Base-by-base conservation (phyloP, 768 basidiomycete species). In the Suillus lakei region DNA sequence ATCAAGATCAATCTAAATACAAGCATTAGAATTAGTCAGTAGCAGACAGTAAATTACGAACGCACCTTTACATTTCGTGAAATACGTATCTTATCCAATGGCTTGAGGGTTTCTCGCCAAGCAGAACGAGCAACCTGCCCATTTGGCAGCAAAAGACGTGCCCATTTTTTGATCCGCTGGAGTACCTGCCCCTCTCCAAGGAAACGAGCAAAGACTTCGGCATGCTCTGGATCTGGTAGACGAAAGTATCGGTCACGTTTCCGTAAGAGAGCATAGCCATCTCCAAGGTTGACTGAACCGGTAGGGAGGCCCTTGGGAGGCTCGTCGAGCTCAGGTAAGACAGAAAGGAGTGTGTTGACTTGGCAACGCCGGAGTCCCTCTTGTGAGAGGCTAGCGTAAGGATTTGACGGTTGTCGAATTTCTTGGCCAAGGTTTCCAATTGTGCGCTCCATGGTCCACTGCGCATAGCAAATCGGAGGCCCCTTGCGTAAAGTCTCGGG, bases 401-500 rank as follows among this genome's bases (percentile, higher is more conserved):
- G 63, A 48, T 77, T 69, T 3, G 69, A 71, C 2, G 58, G 71
- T 48, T 73, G 71, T 18, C 60, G 44, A 28, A 74, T 68, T 41
- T 76, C 71, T 56, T 58, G 32, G 9, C 74, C 74, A 48, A 76
- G 68, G 26, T 67, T 72, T 9, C 74, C 71, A 36, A 76, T 73
- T 1, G 67, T 69, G 1, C 66, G 55, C 55, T 77, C 76, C 51
- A 79, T 65, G 2, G 68, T 70, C 72, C 73, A 78, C 46, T 78
- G 75, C 6, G 77, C 56, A 46, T 69, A 69, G 9, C 58, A 64
- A 16, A 62, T 64, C 2, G 60, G 55, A 0, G 74, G 75, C 0
- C 77, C 74, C n/a, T 68, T 63, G 1, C 69, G 61, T 18, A 61
- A 18, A 18, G 66, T 69, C 59, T 79, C 73, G 2, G 54, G 23